phyloP scores from a whole-genome alignment of 1,284 basidiomycete species.

The Sporisorium scitamineum region DNA sequence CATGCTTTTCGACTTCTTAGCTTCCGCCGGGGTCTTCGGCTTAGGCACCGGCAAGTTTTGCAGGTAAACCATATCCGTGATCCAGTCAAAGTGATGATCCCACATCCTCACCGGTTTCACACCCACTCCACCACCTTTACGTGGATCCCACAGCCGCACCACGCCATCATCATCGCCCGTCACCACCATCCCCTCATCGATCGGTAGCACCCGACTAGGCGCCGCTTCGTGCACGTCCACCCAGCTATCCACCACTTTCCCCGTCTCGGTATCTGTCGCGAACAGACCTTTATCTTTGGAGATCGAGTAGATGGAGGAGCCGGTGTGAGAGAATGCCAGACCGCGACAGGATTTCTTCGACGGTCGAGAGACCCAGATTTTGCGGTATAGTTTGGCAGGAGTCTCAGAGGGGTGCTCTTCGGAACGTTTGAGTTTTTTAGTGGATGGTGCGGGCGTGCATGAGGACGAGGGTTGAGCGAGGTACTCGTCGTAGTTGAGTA shows the following conservation, averaged over 20 bases:
- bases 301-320: constrained; percentile 75
- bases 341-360: constrained; percentile 62
- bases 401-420: no score
- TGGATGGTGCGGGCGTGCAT: constrained; percentile 4
- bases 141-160: constrained; percentile 91
- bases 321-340: constrained; percentile 37
- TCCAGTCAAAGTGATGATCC: constrained; percentile 93
- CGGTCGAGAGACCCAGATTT: constrained; percentile 53
- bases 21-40: constrained; percentile 18
- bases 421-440: constrained; percentile 9
- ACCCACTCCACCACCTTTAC: constrained; percentile 70
- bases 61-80: constrained; percentile 87
- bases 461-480: constrained; percentile 12
- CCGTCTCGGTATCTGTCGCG: constrained; percentile 72
- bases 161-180: constrained; percentile 95
- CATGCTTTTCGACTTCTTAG: constrained; percentile 32
- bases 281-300: constrained; percentile 85
- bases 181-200: constrained; percentile 80
- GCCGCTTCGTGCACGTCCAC: constrained; percentile 80
- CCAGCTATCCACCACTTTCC: constrained; percentile 76
- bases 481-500: constrained; percentile 75
- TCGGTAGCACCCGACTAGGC: constrained; percentile 76
- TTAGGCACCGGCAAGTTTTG: constrained; percentile 45
- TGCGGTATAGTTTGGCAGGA: constrained; percentile 30
- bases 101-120: constrained; percentile 74